Percentiles rank a stretch among this genome's conserved stretches.
phyloP scores from a whole-genome alignment of 306 rosid genomes.

The Abrus pulchellus region DNA sequence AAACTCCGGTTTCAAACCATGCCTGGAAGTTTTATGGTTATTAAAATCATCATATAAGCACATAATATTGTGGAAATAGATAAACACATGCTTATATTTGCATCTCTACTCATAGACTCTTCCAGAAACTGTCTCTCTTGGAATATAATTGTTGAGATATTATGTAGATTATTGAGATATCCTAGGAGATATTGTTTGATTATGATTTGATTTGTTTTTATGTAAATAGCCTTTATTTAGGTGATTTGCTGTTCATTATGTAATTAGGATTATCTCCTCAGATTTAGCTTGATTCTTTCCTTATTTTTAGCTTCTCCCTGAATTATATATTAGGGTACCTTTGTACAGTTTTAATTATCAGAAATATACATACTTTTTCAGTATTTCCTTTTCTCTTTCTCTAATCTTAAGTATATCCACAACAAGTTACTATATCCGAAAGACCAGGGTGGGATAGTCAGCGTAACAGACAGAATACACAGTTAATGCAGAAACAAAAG shows the following conservation, averaged over 20 bases:
- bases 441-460: constrained; percentile 24
- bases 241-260: no score
- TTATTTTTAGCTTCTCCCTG: no score
- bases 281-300: no score
- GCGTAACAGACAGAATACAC: constrained; percentile 21
- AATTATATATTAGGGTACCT: no score
- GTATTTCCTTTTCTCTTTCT: no score
- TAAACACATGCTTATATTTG: constrained; percentile 40
- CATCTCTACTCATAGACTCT: constrained; percentile 35
- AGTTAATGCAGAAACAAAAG: constrained; percentile 32
- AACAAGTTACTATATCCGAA: constrained; percentile 25
- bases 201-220: no score
- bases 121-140: constrained; percentile 21
- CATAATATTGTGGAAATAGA: constrained; percentile 25
- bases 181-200: no score
- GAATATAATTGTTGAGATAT: not conserved
- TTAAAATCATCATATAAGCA: constrained; percentile 43
- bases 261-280: no score
- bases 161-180: no score
- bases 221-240: no score
- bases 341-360: no score
- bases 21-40: constrained; percentile 72
- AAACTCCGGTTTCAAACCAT: constrained; percentile 92
- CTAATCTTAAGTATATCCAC: not conserved
- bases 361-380: no score